A percentile compares a stretch with the other conserved stretches of the same genome.
Conservation (phyloP, 768 basidiomycete species). For the Leccinum boreale region DNA sequence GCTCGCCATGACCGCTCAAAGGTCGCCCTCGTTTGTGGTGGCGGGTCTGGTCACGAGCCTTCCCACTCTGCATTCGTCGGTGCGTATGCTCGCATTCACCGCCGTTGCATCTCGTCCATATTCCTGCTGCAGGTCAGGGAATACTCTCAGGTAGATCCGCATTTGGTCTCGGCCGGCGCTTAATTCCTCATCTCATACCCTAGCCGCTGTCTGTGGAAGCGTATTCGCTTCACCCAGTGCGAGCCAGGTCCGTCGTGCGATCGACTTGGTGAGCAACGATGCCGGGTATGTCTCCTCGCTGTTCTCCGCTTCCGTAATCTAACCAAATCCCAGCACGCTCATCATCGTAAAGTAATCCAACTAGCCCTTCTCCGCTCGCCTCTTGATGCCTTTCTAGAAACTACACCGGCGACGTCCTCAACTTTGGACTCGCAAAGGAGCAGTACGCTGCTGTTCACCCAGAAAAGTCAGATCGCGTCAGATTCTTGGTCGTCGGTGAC, state of each 20-base stretch:
- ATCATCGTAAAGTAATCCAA: slow-evolving; percentile 74
- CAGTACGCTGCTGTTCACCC: slow-evolving; percentile 72
- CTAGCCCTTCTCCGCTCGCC: not conserved
- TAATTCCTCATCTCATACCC: not conserved
- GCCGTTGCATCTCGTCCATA: not conserved
- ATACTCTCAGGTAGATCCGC: slow-evolving; percentile 60
- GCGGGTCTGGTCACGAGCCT: slow-evolving; percentile 90
- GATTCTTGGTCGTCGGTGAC: slow-evolving; percentile 82
- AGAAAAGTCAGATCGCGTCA: slow-evolving; percentile 61
- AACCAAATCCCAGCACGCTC: slow-evolving; percentile 49
- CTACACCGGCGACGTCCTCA: slow-evolving; percentile 88
- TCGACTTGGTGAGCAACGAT: slow-evolving; percentile 71
- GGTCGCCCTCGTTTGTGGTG: slow-evolving; percentile 79
- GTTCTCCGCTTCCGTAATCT: not conserved
- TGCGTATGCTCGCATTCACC: slow-evolving; percentile 27
- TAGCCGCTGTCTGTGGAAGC: slow-evolving; percentile 81
- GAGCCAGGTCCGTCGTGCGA: slow-evolving; percentile 75
- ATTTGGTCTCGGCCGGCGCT: not conserved
- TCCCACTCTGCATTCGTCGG: slow-evolving; percentile 90
- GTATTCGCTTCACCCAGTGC: slow-evolving; percentile 91
- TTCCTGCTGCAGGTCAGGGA: slow-evolving; percentile 53
- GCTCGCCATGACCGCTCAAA: slow-evolving; percentile 54
- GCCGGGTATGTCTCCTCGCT: slow-evolving; percentile 50
- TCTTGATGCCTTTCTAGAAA: slow-evolving; percentile 46
- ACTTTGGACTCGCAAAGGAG: slow-evolving; percentile 88